Base-by-base conservation (phyloP, 768 basidiomycete species). In the Erythrobasidium yunnanense region DNA sequence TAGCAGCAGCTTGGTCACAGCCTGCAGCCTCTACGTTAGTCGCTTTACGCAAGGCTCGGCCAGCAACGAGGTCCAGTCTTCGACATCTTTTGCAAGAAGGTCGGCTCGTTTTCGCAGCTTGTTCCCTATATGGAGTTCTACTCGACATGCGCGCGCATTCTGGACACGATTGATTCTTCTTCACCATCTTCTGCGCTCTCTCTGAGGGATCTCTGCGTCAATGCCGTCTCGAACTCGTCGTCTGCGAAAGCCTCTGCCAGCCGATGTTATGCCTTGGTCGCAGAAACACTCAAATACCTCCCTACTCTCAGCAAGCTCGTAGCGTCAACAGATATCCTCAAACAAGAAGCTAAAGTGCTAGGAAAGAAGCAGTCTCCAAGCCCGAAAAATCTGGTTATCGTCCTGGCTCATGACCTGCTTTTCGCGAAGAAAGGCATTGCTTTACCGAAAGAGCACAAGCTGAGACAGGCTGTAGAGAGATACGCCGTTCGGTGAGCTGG, bases 371-470 rank as follows among this genome's bases (percentile, higher is more conserved):
- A 86, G 71, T 80, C 93, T 60, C 85, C 83, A 1, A 87, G 88
- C 0, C 73, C 78, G 42, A 87, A 85, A 72, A 54, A 66, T 17
- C 81, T 96, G 50, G 84, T 87, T 1, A 80, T 91, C 5, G 85
- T 93, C 45, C 84, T 97, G 33, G 84, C 92, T 0, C 93, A 99
- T 71, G 95, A 99, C 76, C 77, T 92, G 6, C 79, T 99, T 27
- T 80, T 95, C 38, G 81, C 87, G 17, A 79, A 82, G 20, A 74
- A 77, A n/a, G 88, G 90, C 8, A 90, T 99, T 69, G 95, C 75
- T 86, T 89, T 5, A 85, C 88, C 50, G 86, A 93, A 74, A 90
- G 92, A 23, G 87, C 91, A 99, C 76, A 91, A 91, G 76, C 78
- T 99, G 5, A 81, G 84, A 67, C 84, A 88, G 70, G 93, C 96